Percentiles rank a stretch among this genome's conserved stretches.
phyloP scores from a whole-genome alignment of 2,329 filamentous ascomycete genomes.

The Cladosporium colombiae region DNA sequence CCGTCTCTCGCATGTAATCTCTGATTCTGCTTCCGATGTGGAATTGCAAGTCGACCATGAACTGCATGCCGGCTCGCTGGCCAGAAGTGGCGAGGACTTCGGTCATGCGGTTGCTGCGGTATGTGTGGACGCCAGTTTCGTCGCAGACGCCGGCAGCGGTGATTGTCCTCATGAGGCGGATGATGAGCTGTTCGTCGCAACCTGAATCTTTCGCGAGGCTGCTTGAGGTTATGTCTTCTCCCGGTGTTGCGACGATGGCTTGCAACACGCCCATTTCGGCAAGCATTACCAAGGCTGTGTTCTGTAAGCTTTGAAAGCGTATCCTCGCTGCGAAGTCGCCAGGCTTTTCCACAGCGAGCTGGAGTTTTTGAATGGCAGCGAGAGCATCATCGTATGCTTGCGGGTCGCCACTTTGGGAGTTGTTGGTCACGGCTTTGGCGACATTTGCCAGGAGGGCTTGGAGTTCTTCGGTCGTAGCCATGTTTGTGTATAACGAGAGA shows the following conservation, averaged over 20 bases:
- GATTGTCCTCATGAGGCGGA: not conserved
- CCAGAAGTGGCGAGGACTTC: not conserved
- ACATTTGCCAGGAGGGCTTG: not conserved
- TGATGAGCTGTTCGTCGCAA: not conserved
- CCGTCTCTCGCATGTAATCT: not conserved
- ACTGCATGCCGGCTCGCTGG: slow-evolving; percentile 2
- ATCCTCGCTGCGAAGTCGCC: not conserved
- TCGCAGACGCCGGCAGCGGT: not conserved
- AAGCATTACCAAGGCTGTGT: not conserved
- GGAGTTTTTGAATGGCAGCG: not conserved
- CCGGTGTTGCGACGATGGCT: not conserved
- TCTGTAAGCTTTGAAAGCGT: not conserved
- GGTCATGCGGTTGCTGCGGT: slow-evolving; percentile 5
- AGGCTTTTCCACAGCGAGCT: slow-evolving; percentile 1
- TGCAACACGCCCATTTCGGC: slow-evolving; percentile 1
- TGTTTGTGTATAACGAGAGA: not conserved
- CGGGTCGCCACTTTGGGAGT: not conserved
- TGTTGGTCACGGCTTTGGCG: not conserved
- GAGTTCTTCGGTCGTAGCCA: not conserved
- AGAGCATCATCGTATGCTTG: not conserved
- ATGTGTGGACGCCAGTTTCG: not conserved
- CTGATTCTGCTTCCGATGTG: slow-evolving; percentile 1
- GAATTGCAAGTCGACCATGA: slow-evolving; percentile 4
- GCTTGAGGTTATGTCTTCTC: not conserved
- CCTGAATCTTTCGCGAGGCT: not conserved